Evolutionary conservation across 1,284 basidiomycete genomes (phyloP).

Genomic region (Naganishia sp.): DNA sequence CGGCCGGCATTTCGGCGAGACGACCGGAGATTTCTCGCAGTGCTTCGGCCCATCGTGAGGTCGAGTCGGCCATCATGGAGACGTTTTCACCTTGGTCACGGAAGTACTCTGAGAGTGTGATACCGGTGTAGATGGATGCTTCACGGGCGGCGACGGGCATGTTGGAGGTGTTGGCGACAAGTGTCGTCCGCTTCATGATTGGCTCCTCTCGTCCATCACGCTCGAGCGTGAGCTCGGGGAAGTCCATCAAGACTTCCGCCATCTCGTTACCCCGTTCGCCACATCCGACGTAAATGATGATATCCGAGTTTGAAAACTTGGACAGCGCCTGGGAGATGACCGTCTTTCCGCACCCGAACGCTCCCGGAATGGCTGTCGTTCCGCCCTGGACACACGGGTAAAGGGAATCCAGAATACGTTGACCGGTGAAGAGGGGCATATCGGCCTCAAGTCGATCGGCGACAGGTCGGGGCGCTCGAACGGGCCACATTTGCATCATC

Average conservation of each 20-base stretch:
- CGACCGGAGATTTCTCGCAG: slow-evolving; percentile 99
- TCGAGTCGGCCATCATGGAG: slow-evolving; percentile 99
- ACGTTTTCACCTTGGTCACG: slow-evolving; percentile 98
- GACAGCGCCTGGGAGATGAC: slow-evolving; percentile 96
- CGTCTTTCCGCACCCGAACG: slow-evolving; percentile 97
- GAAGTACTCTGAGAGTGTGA: slow-evolving; percentile 99
- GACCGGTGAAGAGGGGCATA: slow-evolving; percentile 90
- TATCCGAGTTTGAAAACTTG: slow-evolving; percentile 99
- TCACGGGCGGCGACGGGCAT: slow-evolving; percentile 99
- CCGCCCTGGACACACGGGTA: slow-evolving; percentile 99
- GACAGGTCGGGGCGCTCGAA: slow-evolving; percentile 93
- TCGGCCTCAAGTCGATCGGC: slow-evolving; percentile 92
- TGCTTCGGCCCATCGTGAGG: slow-evolving; percentile 99
- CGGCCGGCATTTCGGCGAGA: slow-evolving; percentile 99
- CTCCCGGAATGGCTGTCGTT: slow-evolving; percentile 97
- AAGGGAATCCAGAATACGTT: slow-evolving; percentile 93
- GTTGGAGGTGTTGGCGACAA: slow-evolving; percentile 99
- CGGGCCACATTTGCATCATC: slow-evolving; percentile 98
- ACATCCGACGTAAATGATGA: slow-evolving; percentile 98
- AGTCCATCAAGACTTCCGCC: slow-evolving; percentile 98
- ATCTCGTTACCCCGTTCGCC: slow-evolving; percentile 95
- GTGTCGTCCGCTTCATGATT: slow-evolving; percentile 99
- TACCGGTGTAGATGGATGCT: slow-evolving; percentile 99
- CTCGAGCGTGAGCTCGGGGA: slow-evolving; percentile 93
- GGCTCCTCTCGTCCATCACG: slow-evolving; percentile 89